These are phyloP conservation scores for Passiflora organensis DNA, from an alignment of 345 rosid species.

Conservation along the genomic window DNA sequence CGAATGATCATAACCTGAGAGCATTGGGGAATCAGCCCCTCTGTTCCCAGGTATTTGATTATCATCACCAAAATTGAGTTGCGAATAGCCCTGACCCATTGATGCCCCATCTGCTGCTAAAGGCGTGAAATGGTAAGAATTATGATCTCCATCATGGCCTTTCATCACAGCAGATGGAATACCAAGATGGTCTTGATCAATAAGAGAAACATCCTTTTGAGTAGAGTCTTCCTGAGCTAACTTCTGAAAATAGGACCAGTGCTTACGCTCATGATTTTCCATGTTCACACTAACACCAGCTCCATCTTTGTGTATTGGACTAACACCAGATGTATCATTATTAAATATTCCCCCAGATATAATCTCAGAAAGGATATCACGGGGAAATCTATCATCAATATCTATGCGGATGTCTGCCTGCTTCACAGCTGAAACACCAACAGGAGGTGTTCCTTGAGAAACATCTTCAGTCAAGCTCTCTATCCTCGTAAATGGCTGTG, in stretches of 20 bases:
- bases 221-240: conserved; percentile 66
- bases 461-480: conserved; percentile 31
- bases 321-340: conserved; percentile 40
- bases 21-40: conserved; percentile 25
- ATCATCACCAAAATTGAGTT: conserved; percentile 39
- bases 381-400: conserved; percentile 78
- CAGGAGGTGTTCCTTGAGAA: conserved; percentile 28
- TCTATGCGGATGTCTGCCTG: conserved; percentile 73
- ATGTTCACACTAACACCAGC: conserved; percentile 61
- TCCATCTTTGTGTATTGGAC: conserved; percentile 46
- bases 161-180: conserved; percentile 25
- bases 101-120: conserved; percentile 34
- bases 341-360: conserved; percentile 52
- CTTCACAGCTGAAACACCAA: conserved; percentile 38
- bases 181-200: conserved; percentile 50
- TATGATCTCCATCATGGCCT: conserved; percentile 26
- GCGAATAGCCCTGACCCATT: conserved; percentile 31
- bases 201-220: conserved; percentile 49
- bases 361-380: conserved; percentile 72
- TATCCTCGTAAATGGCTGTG: conserved; percentile 26
- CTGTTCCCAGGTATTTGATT: conserved; percentile 28
- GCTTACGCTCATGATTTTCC: conserved; percentile 71
- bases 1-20: conserved; percentile 26
- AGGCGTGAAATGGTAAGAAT: conserved; percentile 35
- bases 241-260: conserved; percentile 81